Conservation (phyloP, 805 yeast genomes). For the Candida argentea region DNA sequence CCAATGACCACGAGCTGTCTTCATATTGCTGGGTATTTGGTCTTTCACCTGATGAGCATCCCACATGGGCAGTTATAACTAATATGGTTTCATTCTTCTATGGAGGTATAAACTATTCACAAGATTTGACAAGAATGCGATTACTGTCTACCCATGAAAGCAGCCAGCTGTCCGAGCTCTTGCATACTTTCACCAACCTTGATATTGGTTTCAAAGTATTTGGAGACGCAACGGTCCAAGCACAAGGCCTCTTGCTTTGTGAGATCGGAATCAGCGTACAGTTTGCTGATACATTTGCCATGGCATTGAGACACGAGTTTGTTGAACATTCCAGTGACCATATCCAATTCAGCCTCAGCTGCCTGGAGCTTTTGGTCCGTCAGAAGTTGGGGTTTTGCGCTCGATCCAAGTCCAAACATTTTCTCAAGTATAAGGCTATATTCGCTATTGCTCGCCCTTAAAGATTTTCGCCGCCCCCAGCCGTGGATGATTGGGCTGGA, state of each 20-base stretch:
- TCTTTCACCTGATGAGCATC: not conserved
- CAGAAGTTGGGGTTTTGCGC: slow-evolving; percentile 54
- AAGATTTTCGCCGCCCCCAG: slow-evolving; percentile 1
- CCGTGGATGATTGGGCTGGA: too few species aligned
- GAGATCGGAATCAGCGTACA: slow-evolving; percentile 64
- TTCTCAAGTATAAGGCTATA: slow-evolving; percentile 2
- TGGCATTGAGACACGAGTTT: slow-evolving; percentile 81
- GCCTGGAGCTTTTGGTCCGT: slow-evolving; percentile 74
- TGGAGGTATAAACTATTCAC: not conserved
- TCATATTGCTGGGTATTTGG: not conserved
- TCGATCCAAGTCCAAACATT: slow-evolving; percentile 74
- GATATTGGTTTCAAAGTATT: slow-evolving; percentile 88
- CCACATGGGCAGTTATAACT: not conserved
- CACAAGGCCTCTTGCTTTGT: slow-evolving; percentile 77
- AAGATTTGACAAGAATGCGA: slow-evolving; percentile 1
- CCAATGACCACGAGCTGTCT: too few species aligned
- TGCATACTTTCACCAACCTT: slow-evolving; percentile 78
- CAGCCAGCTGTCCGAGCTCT: slow-evolving; percentile 36
- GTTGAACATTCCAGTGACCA: slow-evolving; percentile 98
- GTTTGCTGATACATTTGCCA: slow-evolving; percentile 63
- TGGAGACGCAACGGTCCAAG: slow-evolving; percentile 91
- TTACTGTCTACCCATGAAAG: slow-evolving; percentile 33
- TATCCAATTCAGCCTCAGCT: slow-evolving; percentile 94
- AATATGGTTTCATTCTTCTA: not conserved
- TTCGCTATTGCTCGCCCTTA: slow-evolving; percentile 1